Conservation (phyloP, 2,329 filamentous ascomycete genomes). For the Zymoseptoria tritici region DNA sequence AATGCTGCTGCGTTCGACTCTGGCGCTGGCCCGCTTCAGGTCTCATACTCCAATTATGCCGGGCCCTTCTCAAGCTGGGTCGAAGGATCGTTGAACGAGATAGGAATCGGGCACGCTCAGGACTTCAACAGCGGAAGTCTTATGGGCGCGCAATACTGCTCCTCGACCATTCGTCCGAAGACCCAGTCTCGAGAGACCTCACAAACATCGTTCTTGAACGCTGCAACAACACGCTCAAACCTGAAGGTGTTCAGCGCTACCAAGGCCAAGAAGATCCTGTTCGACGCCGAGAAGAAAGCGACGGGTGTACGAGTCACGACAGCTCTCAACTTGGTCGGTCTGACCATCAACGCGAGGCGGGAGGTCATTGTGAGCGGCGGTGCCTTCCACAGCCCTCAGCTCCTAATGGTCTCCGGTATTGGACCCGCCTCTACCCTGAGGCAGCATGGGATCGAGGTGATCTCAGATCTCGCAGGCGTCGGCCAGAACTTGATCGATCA, state of each 20-base stretch:
- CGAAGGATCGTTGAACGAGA: slow-evolving; percentile 5
- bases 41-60: slow-evolving; percentile 24
- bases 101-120: slow-evolving; percentile 7
- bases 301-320: slow-evolving; percentile 15
- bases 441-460: slow-evolving; percentile 45
- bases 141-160: slow-evolving; percentile 11
- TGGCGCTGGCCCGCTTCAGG: slow-evolving; percentile 26
- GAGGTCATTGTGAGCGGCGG: slow-evolving; percentile 45
- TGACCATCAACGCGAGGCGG: slow-evolving; percentile 27
- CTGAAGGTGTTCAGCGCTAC: slow-evolving; percentile 28
- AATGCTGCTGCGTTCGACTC: slow-evolving; percentile 9
- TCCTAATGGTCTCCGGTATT: slow-evolving; percentile 58
- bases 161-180: slow-evolving; percentile 10
- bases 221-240: slow-evolving; percentile 19
- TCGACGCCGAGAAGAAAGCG: slow-evolving; percentile 24
- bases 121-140: slow-evolving; percentile 14
- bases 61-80: slow-evolving; percentile 11
- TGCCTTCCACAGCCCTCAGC: slow-evolving; percentile 56
- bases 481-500: slow-evolving; percentile 59
- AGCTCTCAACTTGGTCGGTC: slow-evolving; percentile 2
- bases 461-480: slow-evolving; percentile 53
- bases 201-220: slow-evolving; percentile 24
- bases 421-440: slow-evolving; percentile 45
- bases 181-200: slow-evolving; percentile 17
- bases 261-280: slow-evolving; percentile 23